These are phyloP conservation scores for Macrophomina phaseolina DNA, from an alignment of 2,329 filamentous ascomycete genomes.

Conservation along the genomic window DNA sequence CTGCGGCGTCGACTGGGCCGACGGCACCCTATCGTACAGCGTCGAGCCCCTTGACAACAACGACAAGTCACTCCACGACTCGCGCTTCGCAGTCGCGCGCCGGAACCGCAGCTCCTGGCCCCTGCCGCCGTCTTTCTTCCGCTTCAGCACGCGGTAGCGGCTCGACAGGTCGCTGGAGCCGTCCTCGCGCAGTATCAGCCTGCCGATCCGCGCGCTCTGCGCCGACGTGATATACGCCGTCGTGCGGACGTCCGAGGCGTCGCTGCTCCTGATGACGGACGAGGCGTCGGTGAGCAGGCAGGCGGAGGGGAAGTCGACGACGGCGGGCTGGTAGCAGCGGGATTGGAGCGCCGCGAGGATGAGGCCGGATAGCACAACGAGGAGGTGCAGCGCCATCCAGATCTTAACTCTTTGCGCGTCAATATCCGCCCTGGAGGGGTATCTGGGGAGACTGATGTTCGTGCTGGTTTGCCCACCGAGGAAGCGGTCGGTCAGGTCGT, in stretches of 20 bases:
- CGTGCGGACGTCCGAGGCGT: not conserved
- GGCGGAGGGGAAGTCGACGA: slow-evolving; percentile 8
- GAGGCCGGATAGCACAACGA: not conserved
- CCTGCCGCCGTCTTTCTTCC: not conserved
- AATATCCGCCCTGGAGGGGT: slow-evolving; percentile 4
- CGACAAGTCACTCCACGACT: slow-evolving; percentile 8
- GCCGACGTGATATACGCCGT: not conserved
- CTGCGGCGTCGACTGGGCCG: not conserved
- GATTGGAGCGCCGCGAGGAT: slow-evolving; percentile 1
- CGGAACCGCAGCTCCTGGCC: not conserved
- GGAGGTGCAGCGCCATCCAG: slow-evolving; percentile 16
- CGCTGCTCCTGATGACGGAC: slow-evolving; percentile 3
- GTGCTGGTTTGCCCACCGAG: not conserved
- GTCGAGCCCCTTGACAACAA: not conserved
- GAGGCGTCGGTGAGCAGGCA: slow-evolving; percentile 2
- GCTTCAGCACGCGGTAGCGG: slow-evolving; percentile 11
- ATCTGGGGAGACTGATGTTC: slow-evolving; percentile 4
- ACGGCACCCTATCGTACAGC: not conserved
- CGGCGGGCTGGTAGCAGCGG: not conserved
- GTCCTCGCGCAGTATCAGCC: slow-evolving; percentile 14
- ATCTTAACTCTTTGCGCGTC: not conserved
- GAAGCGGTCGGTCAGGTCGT: slow-evolving; percentile 22
- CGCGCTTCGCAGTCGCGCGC: not conserved
- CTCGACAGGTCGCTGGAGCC: slow-evolving; percentile 1
- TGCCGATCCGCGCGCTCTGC: not conserved